Percentiles rank a stretch among this genome's conserved stretches.
Evolutionary conservation across 805 yeast species (phyloP).

Genomic region (Scheffersomyces ergatensis): DNA sequence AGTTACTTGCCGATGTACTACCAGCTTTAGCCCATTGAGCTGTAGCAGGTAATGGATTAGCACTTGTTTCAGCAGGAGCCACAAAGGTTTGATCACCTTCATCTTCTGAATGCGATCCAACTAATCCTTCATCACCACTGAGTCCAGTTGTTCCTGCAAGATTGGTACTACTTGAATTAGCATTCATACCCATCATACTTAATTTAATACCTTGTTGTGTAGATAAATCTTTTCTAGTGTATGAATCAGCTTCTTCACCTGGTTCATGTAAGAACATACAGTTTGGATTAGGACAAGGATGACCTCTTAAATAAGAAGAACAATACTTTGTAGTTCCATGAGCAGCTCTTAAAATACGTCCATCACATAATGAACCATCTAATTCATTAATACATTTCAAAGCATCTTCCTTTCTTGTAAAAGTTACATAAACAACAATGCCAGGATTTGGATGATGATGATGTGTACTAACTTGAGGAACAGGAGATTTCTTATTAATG

Average conservation of each 20-base stretch:
- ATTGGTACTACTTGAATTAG: conserved; percentile 11
- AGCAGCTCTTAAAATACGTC: conserved; percentile 86
- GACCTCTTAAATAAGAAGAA: conserved; percentile 92
- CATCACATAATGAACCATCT: conserved; percentile 91
- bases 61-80: conserved; percentile 14
- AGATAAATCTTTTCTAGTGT: conserved; percentile 83
- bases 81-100: conserved; percentile 1
- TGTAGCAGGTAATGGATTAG: conserved; percentile 63
- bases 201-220: conserved; percentile 69
- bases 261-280: conserved; percentile 99
- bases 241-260: conserved; percentile 98
- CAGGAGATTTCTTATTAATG: conserved; percentile 73
- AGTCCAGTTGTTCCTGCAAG: conserved; percentile 12
- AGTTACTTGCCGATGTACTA: conserved; percentile 22
- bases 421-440: conserved; percentile 93
- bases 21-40: conserved; percentile 58
- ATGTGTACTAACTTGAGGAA: conserved; percentile 26
- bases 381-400: conserved; percentile 88
- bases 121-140: conserved; percentile 17
- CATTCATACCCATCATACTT: conserved; percentile 40
- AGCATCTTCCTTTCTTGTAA: conserved; percentile 91
- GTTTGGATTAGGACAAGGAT: conserved; percentile 95
- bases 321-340: conserved; percentile 99
- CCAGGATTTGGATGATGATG: conserved; percentile 62
- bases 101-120: conserved; percentile 7